These are phyloP conservation scores for Coemansia sp. DNA, from an alignment of 192 early-diverging fungal species.

Conservation along the genomic window DNA sequence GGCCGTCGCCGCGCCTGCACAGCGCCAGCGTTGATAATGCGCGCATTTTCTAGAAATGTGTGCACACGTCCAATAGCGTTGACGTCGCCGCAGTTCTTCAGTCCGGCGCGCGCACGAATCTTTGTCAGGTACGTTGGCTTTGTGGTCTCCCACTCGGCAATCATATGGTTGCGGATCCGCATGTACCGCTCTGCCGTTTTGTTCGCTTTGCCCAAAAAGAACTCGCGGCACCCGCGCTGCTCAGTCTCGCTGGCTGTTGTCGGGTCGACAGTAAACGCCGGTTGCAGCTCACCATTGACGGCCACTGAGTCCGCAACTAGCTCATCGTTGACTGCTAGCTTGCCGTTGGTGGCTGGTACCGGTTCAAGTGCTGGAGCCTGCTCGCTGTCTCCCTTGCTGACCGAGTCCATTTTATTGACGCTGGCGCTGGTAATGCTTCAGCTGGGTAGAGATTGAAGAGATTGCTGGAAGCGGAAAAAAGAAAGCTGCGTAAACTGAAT, in stretches of 20 bases:
- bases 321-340: neutral
- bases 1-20: slow-evolving; percentile 16
- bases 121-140: slow-evolving; percentile 81
- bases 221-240: slow-evolving; percentile 55
- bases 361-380: neutral
- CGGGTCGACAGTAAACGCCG: slow-evolving; percentile 8
- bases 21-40: slow-evolving; percentile 77
- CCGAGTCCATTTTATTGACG: neutral
- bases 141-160: slow-evolving; percentile 71
- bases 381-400: neutral
- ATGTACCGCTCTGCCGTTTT: slow-evolving; percentile 91
- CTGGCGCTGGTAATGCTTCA: neutral
- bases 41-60: slow-evolving; percentile 72
- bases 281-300: neutral
- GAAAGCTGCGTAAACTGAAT: neutral
- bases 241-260: slow-evolving; percentile 16
- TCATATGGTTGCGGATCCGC: slow-evolving; percentile 83
- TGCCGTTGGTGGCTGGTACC: neutral
- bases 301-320: neutral
- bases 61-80: slow-evolving; percentile 90
- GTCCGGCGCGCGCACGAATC: slow-evolving; percentile 68
- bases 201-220: slow-evolving; percentile 64
- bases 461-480: neutral
- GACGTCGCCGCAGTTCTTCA: slow-evolving; percentile 87
- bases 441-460: neutral